Base-by-base conservation (phyloP, 257 asterid genomes). In the Solanum chmielewskii region DNA sequence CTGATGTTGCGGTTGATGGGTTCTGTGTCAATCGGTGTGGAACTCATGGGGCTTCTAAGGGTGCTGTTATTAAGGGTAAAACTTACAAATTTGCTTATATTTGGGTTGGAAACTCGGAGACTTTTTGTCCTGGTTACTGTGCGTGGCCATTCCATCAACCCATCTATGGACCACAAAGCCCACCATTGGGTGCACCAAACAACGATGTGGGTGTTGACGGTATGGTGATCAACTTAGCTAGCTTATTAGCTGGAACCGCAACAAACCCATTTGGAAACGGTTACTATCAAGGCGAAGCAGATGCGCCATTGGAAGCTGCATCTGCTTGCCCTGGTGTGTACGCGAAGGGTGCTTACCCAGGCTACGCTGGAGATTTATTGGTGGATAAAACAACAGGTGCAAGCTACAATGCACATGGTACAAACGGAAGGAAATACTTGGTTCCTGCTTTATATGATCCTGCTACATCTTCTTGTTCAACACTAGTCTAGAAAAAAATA, bases 71-170 rank as follows among this genome's bases (percentile, higher is more conserved):
- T 0, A 87, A 87, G 2, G 95, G 94, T 0, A 93, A 91, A 41
- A 91, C 78, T 39, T 23, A 89, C 83, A 91, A 89, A 74, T 94
- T 94, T 74, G 98, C 98, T 11, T 94, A 93, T 91, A 90, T 94
- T 29, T 94, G 98, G 98, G 96, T 94, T 0, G 98, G 98, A 2
- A 93, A 94, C 88, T 90, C 98, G 0, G 96, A 92, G 10, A 89
- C 90, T 0, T 92, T 89, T 9, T 94, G 98, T 84, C 87, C 98
- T 0, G 98, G 98, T 0, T 91, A 88, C 85, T 94, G 98, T 11
- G 95, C 96, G 0, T 94, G 98, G 98, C 98, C 98, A 2, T 94
- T 93, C 89, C 95, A 94, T 85, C 98, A 93, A 86, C 98, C 98
- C 70, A 81, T 83, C 14, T 95, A 95, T 87, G 98, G 98, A 31